phyloP scores from a whole-genome alignment of 805 yeast genomes.

The Zygoascus tannicola region DNA sequence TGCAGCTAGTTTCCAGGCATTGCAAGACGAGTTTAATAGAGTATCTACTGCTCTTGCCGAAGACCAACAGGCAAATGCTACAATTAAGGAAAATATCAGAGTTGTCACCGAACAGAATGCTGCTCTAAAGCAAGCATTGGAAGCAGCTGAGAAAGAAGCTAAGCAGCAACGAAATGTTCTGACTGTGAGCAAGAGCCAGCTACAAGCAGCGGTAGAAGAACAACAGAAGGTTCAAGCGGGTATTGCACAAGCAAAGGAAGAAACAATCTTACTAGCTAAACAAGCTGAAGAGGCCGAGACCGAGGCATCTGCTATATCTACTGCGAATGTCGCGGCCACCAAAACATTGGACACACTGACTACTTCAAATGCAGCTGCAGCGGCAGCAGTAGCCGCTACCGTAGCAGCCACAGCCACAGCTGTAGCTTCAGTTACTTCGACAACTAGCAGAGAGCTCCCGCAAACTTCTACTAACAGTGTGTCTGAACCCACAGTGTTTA shows the following conservation, averaged over 20 bases:
- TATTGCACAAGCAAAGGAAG: constrained; percentile 33
- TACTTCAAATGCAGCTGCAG: not conserved
- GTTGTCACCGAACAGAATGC: constrained; percentile 56
- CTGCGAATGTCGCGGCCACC: constrained; percentile 22
- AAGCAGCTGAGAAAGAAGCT: constrained; percentile 42
- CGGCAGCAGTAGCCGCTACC: constrained; percentile 3
- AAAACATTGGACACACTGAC: not conserved
- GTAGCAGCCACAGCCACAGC: constrained; percentile 3
- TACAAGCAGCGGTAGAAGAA: constrained; percentile 51
- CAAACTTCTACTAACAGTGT: not conserved
- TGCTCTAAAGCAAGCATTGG: constrained; percentile 49
- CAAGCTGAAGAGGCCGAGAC: constrained; percentile 32
- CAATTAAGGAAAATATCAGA: constrained; percentile 60
- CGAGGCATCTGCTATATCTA: constrained; percentile 33
- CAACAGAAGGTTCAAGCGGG: constrained; percentile 21
- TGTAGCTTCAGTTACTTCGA: not conserved
- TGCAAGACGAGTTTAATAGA: constrained; percentile 54
- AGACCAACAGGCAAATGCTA: constrained; percentile 57
- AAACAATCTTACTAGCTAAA: constrained; percentile 23
- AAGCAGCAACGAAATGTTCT: constrained; percentile 54
- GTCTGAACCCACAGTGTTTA: not conserved
- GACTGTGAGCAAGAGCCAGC: constrained; percentile 61
- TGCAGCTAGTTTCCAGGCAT: constrained; percentile 69
- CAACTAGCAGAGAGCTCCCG: not conserved
- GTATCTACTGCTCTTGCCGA: constrained; percentile 52